Conservation (phyloP, 768 basidiomycete species). For the Rhizopogon sp. region DNA sequence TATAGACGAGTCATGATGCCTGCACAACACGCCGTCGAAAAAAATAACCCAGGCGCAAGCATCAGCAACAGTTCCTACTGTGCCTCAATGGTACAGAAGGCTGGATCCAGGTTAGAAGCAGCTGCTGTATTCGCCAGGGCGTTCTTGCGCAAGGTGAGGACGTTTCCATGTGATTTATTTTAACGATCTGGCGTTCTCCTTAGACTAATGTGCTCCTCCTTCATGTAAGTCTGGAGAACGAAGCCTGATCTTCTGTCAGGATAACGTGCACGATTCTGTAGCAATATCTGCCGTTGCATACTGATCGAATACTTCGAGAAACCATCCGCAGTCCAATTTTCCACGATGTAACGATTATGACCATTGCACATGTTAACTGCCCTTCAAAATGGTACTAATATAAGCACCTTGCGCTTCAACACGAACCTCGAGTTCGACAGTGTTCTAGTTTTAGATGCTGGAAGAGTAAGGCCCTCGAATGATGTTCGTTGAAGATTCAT, state of each 20-base stretch:
- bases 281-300: slow-evolving; percentile 92
- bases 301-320: slow-evolving; percentile 82
- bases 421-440: slow-evolving; percentile 80
- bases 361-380: slow-evolving; percentile 62
- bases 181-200: neutral
- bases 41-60: too few species aligned
- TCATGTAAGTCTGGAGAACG: slow-evolving; percentile 65
- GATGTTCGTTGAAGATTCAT: neutral
- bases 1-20: too few species aligned
- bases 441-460: slow-evolving; percentile 77
- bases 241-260: neutral
- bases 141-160: slow-evolving; percentile 61
- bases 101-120: slow-evolving; percentile 85
- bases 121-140: slow-evolving; percentile 84
- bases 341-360: slow-evolving; percentile 73
- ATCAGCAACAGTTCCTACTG: too few species aligned
- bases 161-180: neutral
- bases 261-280: slow-evolving; percentile 18
- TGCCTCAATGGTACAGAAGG: slow-evolving; percentile 40
- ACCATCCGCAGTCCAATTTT: slow-evolving; percentile 82
- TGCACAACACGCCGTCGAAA: too few species aligned
- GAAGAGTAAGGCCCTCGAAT: slow-evolving; percentile 40
- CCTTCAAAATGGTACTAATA: neutral
- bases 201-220: slow-evolving; percentile 84
- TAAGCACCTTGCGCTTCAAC: slow-evolving; percentile 65